phyloP scores from a whole-genome alignment of 1,284 basidiomycete genomes.

The Caloboletus inedulis region DNA sequence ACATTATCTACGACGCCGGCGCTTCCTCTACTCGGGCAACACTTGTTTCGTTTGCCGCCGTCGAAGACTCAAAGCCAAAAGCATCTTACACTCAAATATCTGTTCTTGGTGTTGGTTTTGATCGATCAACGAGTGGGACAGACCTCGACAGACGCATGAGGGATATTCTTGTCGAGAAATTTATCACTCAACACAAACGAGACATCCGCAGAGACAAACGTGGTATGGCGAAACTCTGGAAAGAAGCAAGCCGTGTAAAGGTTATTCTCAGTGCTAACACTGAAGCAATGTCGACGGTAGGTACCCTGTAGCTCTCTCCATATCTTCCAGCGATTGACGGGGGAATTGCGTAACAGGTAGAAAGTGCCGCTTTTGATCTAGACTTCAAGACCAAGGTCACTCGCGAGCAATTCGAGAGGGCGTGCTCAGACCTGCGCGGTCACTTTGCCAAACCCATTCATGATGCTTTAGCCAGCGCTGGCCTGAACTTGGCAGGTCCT shows the following conservation, averaged over 20 bases:
- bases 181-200: conserved; percentile 66
- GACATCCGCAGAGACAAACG: conserved; percentile 72
- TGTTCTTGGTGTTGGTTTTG: conserved; percentile 78
- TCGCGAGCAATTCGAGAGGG: conserved; percentile 75
- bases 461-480: conserved; percentile 72
- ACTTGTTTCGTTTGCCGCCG: conserved; percentile 76
- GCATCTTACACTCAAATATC: conserved; percentile 67
- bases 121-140: conserved; percentile 75
- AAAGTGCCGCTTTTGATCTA: conserved; percentile 86
- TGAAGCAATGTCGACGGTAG: conserved; percentile 70
- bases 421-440: conserved; percentile 58
- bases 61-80: conserved; percentile 47
- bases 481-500: conserved; percentile 55
- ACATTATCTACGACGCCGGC: conserved; percentile 94
- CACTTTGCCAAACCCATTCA: conserved; percentile 73
- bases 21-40: conserved; percentile 87
- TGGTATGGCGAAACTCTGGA: conserved; percentile 91
- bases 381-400: conserved; percentile 84
- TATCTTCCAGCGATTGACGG: neutral
- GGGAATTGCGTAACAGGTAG: conserved; percentile 51
- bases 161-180: conserved; percentile 76
- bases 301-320: conserved; percentile 26
- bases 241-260: conserved; percentile 91
- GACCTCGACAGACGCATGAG: conserved; percentile 83
- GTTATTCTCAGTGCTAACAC: conserved; percentile 91